A percentile compares a stretch with the other conserved stretches of the same genome.
Evolutionary conservation across 495 filamentous ascomycete species (phyloP).

Genomic region (Pyrenula massariospora): DNA sequence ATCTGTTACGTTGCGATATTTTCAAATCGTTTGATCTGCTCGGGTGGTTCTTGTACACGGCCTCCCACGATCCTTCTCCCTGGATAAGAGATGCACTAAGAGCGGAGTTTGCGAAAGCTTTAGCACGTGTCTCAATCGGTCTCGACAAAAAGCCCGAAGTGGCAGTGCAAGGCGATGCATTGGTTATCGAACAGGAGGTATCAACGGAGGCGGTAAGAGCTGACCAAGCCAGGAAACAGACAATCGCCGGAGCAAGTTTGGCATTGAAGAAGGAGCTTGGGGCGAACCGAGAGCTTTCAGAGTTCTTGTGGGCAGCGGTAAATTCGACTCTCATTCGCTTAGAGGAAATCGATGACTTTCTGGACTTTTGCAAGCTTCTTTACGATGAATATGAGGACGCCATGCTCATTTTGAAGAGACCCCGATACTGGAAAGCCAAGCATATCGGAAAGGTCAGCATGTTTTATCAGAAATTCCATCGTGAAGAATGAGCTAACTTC

Average conservation of each 20-base stretch:
- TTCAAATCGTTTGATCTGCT: constrained; percentile 50
- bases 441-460: constrained; percentile 46
- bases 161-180: constrained; percentile 34
- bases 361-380: constrained; percentile 64
- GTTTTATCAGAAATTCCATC: not conserved
- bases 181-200: constrained; percentile 73
- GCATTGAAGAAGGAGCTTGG: constrained; percentile 64
- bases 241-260: constrained; percentile 61
- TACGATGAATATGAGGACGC: constrained; percentile 55
- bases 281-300: constrained; percentile 47
- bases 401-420: constrained; percentile 51
- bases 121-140: constrained; percentile 75
- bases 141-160: constrained; percentile 25
- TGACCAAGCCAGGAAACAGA: constrained; percentile 57
- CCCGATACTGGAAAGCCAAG: constrained; percentile 56
- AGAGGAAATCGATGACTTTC: constrained; percentile 62
- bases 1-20: constrained; percentile 66
- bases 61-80: constrained; percentile 70
- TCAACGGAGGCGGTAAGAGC: constrained; percentile 56
- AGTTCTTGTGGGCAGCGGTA: constrained; percentile 68
- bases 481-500: not conserved
- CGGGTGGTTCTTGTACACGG: constrained; percentile 54
- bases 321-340: constrained; percentile 53
- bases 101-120: constrained; percentile 51
- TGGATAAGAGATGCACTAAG: constrained; percentile 64